Evolutionary conservation across 2,329 filamentous ascomycete species (phyloP).

Genomic region (Neonectria ditissima): DNA sequence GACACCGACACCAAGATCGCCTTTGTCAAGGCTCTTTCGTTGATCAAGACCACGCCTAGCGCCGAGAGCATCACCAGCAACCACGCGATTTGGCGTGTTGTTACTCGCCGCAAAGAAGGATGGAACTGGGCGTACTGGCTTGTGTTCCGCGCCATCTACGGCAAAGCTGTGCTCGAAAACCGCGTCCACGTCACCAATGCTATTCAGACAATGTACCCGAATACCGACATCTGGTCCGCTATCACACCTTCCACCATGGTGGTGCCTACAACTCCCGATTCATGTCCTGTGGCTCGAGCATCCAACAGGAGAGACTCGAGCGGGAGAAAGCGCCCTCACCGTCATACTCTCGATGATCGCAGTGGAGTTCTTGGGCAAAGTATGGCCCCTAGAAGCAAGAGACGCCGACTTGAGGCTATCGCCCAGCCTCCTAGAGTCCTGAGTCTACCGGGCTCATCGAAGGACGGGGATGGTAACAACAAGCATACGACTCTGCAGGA

Average conservation of each 20-base stretch:
- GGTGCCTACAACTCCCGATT: not conserved
- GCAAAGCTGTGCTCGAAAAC: not conserved
- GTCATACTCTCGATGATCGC: not conserved
- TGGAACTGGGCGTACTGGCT: constrained; percentile 27
- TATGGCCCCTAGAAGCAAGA: not conserved
- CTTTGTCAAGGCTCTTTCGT: constrained; percentile 18
- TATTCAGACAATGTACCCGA: constrained; percentile 6
- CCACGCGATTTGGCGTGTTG: constrained; percentile 17
- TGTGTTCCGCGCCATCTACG: constrained; percentile 19
- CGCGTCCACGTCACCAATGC: not conserved
- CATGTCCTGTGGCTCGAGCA: not conserved
- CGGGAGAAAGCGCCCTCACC: constrained; percentile 7
- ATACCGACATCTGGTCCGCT: constrained; percentile 19
- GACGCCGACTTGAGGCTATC: not conserved
- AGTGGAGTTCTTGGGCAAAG: not conserved
- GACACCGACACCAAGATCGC: constrained; percentile 6
- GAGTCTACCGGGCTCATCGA: not conserved
- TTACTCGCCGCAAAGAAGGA: constrained; percentile 1
- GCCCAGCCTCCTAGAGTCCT: not conserved
- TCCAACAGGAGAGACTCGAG: not conserved
- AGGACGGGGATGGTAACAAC: too few relatives aligned
- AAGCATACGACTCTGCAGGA: not conserved
- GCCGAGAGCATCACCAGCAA: constrained; percentile 6
- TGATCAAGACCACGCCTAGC: constrained; percentile 7
- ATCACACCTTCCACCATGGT: not conserved